Evolutionary conservation across 768 basidiomycete genomes (phyloP).

Genomic region (Leccinum broughii): DNA sequence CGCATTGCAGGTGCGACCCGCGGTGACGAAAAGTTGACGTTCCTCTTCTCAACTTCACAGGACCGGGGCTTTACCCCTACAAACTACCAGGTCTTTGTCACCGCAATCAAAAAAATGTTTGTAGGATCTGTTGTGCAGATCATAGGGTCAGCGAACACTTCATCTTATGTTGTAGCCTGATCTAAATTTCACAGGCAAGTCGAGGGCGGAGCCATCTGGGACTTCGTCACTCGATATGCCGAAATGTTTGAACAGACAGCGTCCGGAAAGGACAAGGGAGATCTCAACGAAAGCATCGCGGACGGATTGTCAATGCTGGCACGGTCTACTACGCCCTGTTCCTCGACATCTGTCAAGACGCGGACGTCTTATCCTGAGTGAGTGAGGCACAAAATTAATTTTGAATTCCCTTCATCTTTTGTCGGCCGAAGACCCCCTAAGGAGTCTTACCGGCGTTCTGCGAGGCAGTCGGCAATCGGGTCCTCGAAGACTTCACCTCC

Average conservation of each 20-base stretch:
- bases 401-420: slow-evolving; percentile 2
- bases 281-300: background rate
- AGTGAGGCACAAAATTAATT: slow-evolving; percentile 16
- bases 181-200: slow-evolving; percentile 9
- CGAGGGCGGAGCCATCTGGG: slow-evolving; percentile 20
- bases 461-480: slow-evolving; percentile 35
- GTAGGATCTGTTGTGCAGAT: background rate
- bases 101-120: slow-evolving; percentile 10
- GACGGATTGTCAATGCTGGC: background rate
- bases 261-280: slow-evolving; percentile 5
- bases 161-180: background rate
- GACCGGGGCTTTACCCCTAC: slow-evolving; percentile 20
- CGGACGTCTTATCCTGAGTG: slow-evolving; percentile 7
- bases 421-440: slow-evolving; percentile 13
- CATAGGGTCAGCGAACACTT: slow-evolving; percentile 17
- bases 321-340: slow-evolving; percentile 22
- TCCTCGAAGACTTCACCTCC: slow-evolving; percentile 12
- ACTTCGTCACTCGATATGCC: background rate
- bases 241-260: slow-evolving; percentile 19
- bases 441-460: slow-evolving; percentile 35
- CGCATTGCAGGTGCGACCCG: slow-evolving; percentile 19
- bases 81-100: slow-evolving; percentile 23
- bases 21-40: slow-evolving; percentile 8
- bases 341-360: slow-evolving; percentile 18
- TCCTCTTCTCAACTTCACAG: slow-evolving; percentile 25